These are phyloP conservation scores for Triticum dicoccoides DNA, from an alignment of 176 grass and related monocot genomes.

Conservation along the genomic window DNA sequence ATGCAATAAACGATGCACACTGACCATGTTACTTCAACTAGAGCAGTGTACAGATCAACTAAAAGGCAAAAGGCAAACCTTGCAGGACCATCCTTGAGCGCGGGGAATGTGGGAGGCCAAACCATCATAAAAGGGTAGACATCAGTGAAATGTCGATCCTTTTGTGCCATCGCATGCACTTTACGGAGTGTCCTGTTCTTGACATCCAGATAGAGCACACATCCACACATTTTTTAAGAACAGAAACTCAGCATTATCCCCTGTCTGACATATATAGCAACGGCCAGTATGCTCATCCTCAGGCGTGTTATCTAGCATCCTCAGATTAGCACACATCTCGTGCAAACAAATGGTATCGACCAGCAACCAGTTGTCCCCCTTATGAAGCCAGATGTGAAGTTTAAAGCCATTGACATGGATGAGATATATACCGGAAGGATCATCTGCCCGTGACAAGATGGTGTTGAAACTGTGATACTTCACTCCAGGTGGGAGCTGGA, in stretches of 20 bases:
- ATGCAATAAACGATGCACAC: background rate
- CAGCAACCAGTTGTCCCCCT: background rate
- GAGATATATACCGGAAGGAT: background rate
- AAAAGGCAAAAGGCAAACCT: background rate
- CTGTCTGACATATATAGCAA: background rate
- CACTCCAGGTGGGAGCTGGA: background rate
- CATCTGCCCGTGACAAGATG: background rate
- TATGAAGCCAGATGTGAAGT: background rate
- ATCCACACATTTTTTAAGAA: background rate
- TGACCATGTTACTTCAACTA: background rate
- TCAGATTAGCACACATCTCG: background rate
- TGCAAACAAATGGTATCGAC: background rate
- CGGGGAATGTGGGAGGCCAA: constrained; percentile 16
- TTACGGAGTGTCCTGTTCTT: background rate
- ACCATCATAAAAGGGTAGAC: background rate
- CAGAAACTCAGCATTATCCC: background rate
- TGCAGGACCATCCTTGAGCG: background rate
- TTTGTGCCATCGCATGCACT: background rate
- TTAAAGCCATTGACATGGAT: background rate
- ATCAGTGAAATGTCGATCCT: background rate
- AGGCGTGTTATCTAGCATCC: background rate
- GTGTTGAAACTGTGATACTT: background rate
- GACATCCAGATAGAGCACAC: background rate
- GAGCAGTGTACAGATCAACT: background rate
- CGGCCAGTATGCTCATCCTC: background rate